A percentile compares a stretch with the other conserved stretches of the same genome.
phyloP scores from a whole-genome alignment of 352 stramenopile species.

The Phytophthora melonis region DNA sequence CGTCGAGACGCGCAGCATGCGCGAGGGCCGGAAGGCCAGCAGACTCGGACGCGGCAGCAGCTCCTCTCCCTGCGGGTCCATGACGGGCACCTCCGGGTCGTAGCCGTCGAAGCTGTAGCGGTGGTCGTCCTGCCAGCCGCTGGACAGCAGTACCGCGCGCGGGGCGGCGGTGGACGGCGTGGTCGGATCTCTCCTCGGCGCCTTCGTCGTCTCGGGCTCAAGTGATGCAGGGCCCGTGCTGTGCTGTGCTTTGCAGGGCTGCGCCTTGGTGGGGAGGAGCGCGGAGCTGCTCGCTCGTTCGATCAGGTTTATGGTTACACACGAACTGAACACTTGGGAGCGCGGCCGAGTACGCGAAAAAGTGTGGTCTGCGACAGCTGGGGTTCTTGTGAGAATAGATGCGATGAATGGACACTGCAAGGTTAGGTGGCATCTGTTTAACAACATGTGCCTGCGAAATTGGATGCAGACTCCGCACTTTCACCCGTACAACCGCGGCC shows the following conservation, averaged over 20 bases:
- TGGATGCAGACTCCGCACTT: neutral
- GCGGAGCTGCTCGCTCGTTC: slow-evolving; percentile 11
- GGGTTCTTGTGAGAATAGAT: slow-evolving; percentile 12
- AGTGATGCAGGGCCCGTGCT: slow-evolving; percentile 1
- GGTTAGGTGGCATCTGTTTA: neutral
- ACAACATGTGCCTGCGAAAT: neutral
- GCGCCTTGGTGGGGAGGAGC: neutral
- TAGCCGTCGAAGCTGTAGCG: slow-evolving; percentile 39
- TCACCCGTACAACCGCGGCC: neutral
- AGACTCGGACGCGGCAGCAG: slow-evolving; percentile 49
- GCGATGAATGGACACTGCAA: neutral
- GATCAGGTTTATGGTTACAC: slow-evolving; percentile 33
- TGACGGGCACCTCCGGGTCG: slow-evolving; percentile 46
- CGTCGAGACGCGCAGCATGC: slow-evolving; percentile 56
- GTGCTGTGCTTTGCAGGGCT: neutral
- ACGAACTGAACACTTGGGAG: slow-evolving; percentile 26
- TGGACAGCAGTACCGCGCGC: slow-evolving; percentile 37
- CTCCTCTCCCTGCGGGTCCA: slow-evolving; percentile 44
- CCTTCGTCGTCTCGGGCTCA: slow-evolving; percentile 30
- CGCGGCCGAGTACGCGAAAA: neutral
- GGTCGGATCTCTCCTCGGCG: slow-evolving; percentile 30
- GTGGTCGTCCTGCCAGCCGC: slow-evolving; percentile 28
- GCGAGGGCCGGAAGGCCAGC: slow-evolving; percentile 57
- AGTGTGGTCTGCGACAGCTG: slow-evolving; percentile 1
- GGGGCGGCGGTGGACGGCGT: slow-evolving; percentile 34